Evolutionary conservation across 257 asterid genomes (phyloP).

Genomic region (Ligustrum vulgare): DNA sequence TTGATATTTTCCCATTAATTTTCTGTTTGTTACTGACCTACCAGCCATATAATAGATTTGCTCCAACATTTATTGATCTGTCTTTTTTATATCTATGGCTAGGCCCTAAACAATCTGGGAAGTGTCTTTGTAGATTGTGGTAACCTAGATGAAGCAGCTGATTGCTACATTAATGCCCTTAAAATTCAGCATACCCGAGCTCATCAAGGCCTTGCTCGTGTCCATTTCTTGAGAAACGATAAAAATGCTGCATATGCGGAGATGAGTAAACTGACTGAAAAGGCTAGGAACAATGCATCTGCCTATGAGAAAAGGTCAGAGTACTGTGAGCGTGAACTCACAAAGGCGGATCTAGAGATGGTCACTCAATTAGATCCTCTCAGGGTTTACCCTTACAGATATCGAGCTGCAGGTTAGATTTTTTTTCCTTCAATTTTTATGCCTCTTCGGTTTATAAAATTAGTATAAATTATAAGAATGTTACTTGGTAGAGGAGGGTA

Average conservation of each 20-base stretch:
- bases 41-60: neutral
- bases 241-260: constrained; percentile 87
- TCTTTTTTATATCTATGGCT: constrained; percentile 18
- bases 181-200: constrained; percentile 94
- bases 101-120: constrained; percentile 98
- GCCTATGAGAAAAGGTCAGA: constrained; percentile 97
- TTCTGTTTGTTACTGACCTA: neutral
- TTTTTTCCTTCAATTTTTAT: constrained; percentile 3
- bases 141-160: constrained; percentile 88
- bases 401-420: constrained; percentile 92
- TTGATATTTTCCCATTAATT: neutral
- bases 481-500: too few relatives aligned
- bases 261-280: constrained; percentile 89
- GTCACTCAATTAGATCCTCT: constrained; percentile 91
- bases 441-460: too few relatives aligned
- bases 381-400: constrained; percentile 94
- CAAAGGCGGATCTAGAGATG: constrained; percentile 91
- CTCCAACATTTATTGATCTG: neutral
- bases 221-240: constrained; percentile 77
- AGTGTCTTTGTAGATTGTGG: constrained; percentile 90
- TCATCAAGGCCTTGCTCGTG: constrained; percentile 99
- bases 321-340: constrained; percentile 88
- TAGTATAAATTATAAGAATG: too few relatives aligned
- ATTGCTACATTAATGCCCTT: constrained; percentile 96
- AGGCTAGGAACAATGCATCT: constrained; percentile 85